Percentiles rank a stretch among this genome's conserved stretches.
Evolutionary conservation across 306 rosid genomes (phyloP).

Genomic region (Cucumis sativus): DNA sequence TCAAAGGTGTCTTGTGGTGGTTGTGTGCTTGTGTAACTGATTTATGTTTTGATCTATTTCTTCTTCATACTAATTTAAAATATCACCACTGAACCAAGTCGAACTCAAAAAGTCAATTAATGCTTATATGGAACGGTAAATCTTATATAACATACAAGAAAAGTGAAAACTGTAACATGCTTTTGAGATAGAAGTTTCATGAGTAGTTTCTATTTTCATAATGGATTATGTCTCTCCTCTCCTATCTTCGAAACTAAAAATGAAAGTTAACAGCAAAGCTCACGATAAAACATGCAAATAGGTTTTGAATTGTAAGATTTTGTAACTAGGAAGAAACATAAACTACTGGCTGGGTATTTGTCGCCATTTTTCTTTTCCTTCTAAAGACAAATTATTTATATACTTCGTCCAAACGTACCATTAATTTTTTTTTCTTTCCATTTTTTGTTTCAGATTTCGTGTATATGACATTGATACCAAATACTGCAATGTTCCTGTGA

Average conservation of each 20-base stretch:
- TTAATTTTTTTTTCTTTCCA: neutral
- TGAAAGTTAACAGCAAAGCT: too few species aligned
- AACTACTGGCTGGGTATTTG: neutral
- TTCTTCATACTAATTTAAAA: neutral
- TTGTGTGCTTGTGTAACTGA: neutral
- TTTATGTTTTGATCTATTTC: neutral
- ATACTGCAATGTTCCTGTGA: constrained; percentile 40
- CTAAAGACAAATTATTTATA: neutral
- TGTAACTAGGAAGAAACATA: neutral
- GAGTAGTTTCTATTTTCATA: too few species aligned
- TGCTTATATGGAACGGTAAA: neutral
- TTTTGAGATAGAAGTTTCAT: neutral
- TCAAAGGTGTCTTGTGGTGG: neutral
- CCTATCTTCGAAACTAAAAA: too few species aligned
- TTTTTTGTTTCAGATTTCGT: constrained; percentile 39
- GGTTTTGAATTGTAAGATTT: too few species aligned
- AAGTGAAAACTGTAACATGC: neutral
- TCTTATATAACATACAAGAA: neutral
- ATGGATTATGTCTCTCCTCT: too few species aligned
- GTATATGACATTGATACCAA: constrained; percentile 72
- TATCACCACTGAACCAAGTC: neutral
- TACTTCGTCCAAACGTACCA: neutral
- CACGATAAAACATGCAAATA: too few species aligned
- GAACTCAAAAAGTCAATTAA: neutral
- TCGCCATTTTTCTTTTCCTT: neutral